These are phyloP conservation scores for Stachybotrys elegans DNA, from an alignment of 2,329 filamentous ascomycete genomes.

Conservation along the genomic window DNA sequence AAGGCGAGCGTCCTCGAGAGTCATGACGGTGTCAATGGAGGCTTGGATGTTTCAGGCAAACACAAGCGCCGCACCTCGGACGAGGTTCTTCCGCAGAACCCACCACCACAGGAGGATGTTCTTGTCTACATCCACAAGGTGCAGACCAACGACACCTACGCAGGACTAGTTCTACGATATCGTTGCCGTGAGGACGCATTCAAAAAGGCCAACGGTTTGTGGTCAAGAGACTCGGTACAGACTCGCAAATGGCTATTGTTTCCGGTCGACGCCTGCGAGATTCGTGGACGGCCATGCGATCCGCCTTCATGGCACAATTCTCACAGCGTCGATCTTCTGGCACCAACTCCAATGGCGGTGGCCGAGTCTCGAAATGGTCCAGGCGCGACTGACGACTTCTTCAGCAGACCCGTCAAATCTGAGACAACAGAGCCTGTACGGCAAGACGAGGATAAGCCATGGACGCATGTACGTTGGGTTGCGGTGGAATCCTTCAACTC, in stretches of 20 bases:
- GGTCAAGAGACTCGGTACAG: slow-evolving; percentile 90
- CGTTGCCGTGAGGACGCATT: slow-evolving; percentile 80
- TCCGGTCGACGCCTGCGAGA: slow-evolving; percentile 82
- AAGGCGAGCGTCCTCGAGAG: slow-evolving; percentile 57
- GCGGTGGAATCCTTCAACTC: slow-evolving; percentile 63
- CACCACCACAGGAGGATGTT: slow-evolving; percentile 59
- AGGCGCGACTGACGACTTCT: slow-evolving; percentile 34
- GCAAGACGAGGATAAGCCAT: slow-evolving; percentile 58
- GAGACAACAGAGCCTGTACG: slow-evolving; percentile 19
- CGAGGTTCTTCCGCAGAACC: slow-evolving; percentile 48
- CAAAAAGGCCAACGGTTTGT: slow-evolving; percentile 84
- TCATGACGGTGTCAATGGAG: slow-evolving; percentile 54
- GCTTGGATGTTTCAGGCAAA: slow-evolving; percentile 48
- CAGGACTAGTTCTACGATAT: slow-evolving; percentile 85
- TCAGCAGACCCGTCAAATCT: slow-evolving; percentile 29
- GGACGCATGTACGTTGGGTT: slow-evolving; percentile 89
- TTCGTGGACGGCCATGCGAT: slow-evolving; percentile 69
- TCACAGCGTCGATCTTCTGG: slow-evolving; percentile 45
- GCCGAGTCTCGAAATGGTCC: slow-evolving; percentile 18
- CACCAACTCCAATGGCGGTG: slow-evolving; percentile 36
- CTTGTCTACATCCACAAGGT: slow-evolving; percentile 90
- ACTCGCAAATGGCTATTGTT: slow-evolving; percentile 74
- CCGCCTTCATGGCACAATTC: slow-evolving; percentile 37
- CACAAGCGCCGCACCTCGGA: slow-evolving; percentile 67
- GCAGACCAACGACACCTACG: slow-evolving; percentile 76